These are phyloP conservation scores for Cladosporium oxysporum DNA, from an alignment of 2,329 filamentous ascomycete genomes.

Conservation along the genomic window DNA sequence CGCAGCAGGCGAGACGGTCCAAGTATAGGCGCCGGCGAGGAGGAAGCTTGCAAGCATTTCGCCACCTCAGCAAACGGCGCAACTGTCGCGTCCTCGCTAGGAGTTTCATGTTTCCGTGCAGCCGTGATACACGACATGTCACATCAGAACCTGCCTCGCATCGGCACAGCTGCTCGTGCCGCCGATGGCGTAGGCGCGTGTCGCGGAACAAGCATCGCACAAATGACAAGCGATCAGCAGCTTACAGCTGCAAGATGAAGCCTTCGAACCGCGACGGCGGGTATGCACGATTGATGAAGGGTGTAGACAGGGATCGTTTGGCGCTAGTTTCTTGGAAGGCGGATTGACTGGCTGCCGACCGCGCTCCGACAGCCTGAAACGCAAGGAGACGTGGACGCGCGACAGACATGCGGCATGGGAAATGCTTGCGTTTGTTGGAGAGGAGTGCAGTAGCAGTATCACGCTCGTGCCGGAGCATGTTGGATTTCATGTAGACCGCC, in stretches of 20 bases:
- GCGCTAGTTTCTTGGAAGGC: neutral
- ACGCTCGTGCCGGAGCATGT: neutral
- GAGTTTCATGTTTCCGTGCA: neutral
- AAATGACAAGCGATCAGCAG: conserved; percentile 8
- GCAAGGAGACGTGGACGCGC: conserved; percentile 3
- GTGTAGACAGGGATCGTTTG: neutral
- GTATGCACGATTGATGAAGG: conserved; percentile 8
- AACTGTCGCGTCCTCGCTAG: neutral
- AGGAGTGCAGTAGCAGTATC: neutral
- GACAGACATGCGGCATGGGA: conserved; percentile 10
- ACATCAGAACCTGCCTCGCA: conserved; percentile 9
- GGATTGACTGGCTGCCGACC: neutral
- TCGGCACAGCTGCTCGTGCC: conserved; percentile 6
- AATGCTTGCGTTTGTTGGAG: conserved; percentile 1
- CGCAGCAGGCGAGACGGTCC: neutral
- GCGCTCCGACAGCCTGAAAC: conserved; percentile 4
- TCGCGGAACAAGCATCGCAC: neutral
- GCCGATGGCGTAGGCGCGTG: neutral
- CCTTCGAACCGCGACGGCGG: neutral
- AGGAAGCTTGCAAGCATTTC: neutral
- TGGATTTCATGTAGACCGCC: neutral
- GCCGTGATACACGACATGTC: conserved; percentile 12
- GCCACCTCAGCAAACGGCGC: neutral
- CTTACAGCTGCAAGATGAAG: conserved; percentile 5
- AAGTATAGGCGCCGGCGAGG: neutral